Evolutionary conservation across 805 yeast genomes (phyloP), one percentile per base, ranked within the genome.

Genomic region (Ogataea naganishii): DNA sequence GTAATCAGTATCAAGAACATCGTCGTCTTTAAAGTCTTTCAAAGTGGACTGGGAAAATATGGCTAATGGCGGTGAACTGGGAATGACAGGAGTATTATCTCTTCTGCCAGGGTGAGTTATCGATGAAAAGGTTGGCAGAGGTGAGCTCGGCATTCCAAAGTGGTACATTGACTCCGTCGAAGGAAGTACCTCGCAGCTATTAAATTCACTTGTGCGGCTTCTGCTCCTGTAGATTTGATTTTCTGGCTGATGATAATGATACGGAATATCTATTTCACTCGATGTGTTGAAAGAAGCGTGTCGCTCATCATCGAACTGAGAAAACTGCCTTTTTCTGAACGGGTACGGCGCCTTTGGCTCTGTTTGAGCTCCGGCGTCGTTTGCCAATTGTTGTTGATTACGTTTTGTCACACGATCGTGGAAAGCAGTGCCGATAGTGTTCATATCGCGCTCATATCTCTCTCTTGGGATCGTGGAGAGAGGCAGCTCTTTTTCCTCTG

Each of bases 391-490:
- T 20, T 39, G 31, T 31, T 29, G 23, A 30, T 32, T 17, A 14
- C 33, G 26, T 47, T 29, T 4, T 33, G 26, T 6, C 9, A n/a
- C 46, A 24, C 69, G 43, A 4, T 68, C 60, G 34, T 66, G 72
- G 38, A 64, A 64, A 33, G 43, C 48, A 1, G 55, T 47, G 27
- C 69, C 64, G 4, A 59, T 49, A 8, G 71, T 70, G 44, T 67
- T 62, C 37, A 54, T 56, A 39, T 66, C 71, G 12, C 60, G 53
- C 6, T 52, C 54, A 8, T 40, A 47, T 20, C 63, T 40, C 12
- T 60, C 62, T 28, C 64, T 41, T 3, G 72, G 73, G 11, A 58
- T 53, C 2, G 62, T 52, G 24, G 58, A 53, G 13, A 67, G 40
- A 0, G 62, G 55, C 9, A 47, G 38, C 4, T 34, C 31, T n/a